Conservation (phyloP, 768 basidiomycete species). For the Rhizopogon rudus region DNA sequence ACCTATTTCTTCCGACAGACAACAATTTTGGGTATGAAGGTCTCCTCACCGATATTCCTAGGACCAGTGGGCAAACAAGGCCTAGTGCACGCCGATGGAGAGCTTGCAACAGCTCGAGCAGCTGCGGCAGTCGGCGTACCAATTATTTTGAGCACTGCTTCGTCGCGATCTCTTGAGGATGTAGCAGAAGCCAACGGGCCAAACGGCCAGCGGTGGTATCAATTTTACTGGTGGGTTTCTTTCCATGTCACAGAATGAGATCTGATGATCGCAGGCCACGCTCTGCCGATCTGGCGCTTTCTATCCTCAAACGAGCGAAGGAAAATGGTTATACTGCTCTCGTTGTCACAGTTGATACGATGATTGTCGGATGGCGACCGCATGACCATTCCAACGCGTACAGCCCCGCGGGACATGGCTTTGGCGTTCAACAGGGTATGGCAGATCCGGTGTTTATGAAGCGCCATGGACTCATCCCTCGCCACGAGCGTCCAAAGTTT, state of each 20-base stretch:
- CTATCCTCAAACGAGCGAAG: slow-evolving; percentile 39
- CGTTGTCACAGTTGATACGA: slow-evolving; percentile 42
- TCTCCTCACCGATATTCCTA: slow-evolving; percentile 41
- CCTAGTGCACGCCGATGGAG: slow-evolving; percentile 39
- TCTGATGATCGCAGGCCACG: slow-evolving; percentile 26
- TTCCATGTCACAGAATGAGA: background rate
- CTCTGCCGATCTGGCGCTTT: slow-evolving; percentile 32
- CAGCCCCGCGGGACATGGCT: slow-evolving; percentile 30
- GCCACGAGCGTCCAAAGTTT: slow-evolving; percentile 26
- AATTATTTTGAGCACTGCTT: slow-evolving; percentile 20
- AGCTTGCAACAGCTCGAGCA: slow-evolving; percentile 40
- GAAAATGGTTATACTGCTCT: slow-evolving; percentile 36
- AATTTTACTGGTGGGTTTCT: slow-evolving; percentile 38
- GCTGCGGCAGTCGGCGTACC: slow-evolving; percentile 43
- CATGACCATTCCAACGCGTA: slow-evolving; percentile 36
- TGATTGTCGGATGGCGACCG: slow-evolving; percentile 40
- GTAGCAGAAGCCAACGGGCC: slow-evolving; percentile 42
- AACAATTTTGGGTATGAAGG: slow-evolving; percentile 48
- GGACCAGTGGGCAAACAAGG: slow-evolving; percentile 56
- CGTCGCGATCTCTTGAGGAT: slow-evolving; percentile 45
- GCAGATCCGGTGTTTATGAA: slow-evolving; percentile 47
- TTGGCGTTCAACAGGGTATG: slow-evolving; percentile 35
- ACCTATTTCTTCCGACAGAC: slow-evolving; percentile 35
- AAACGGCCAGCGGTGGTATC: slow-evolving; percentile 41
- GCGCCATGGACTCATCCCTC: slow-evolving; percentile 22